Conservation (phyloP, 176 grass and related monocot genomes). For the Tillandsia leiboldiana region DNA sequence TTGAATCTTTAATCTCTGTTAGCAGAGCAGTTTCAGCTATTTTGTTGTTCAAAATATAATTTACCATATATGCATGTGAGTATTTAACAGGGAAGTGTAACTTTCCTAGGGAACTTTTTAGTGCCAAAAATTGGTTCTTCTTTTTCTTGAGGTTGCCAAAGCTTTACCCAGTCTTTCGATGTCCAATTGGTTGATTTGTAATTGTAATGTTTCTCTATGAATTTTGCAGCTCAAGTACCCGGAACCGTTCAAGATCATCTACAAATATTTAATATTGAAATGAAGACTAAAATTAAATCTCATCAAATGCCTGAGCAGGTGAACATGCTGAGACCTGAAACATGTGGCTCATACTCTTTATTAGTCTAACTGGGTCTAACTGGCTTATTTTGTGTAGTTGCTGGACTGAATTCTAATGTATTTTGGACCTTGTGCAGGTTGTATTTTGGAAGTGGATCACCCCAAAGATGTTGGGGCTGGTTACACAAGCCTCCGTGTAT, state of each 20-base stretch:
- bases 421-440: constrained; percentile 31
- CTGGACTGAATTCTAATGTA: neutral
- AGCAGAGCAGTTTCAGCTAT: no score
- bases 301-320: constrained; percentile 98
- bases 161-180: neutral
- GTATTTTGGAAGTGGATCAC: constrained; percentile 99
- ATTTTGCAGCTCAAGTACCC: constrained; percentile 76
- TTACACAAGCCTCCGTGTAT: constrained; percentile 78
- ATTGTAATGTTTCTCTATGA: constrained; percentile 12
- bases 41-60: no score
- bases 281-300: constrained; percentile 90
- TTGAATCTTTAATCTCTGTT: no score
- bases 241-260: constrained; percentile 91
- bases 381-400: neutral
- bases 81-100: no score
- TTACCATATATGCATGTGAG: no score
- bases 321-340: neutral
- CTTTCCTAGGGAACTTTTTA: no score
- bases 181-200: neutral
- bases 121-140: neutral
- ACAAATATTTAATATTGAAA: constrained; percentile 96
- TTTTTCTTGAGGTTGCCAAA: neutral
- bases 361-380: neutral
- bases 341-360: neutral
- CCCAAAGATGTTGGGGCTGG: constrained; percentile 58